phyloP scores from a whole-genome alignment of 148 eudicot genomes.

The Rhododendron griersonianum region DNA sequence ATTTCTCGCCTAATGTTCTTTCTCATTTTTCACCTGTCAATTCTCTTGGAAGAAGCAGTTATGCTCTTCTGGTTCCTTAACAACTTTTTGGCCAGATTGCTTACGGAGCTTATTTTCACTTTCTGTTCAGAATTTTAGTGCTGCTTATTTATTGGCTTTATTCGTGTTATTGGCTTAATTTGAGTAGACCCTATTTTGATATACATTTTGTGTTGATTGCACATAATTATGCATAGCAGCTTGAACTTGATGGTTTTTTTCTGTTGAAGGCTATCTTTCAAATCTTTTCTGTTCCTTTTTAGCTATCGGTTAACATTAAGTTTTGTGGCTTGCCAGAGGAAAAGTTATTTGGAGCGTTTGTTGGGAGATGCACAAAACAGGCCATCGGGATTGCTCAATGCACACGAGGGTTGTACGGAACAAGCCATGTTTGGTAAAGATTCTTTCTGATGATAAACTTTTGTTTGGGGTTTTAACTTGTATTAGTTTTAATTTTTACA shows the following conservation, averaged over 20 bases:
- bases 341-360: constrained; percentile 36
- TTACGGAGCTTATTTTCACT: background rate
- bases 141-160: background rate
- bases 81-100: background rate
- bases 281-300: background rate
- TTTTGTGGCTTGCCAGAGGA: constrained; percentile 36
- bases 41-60: background rate
- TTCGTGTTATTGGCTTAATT: background rate
- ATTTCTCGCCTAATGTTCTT: background rate
- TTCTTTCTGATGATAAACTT: background rate
- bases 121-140: background rate
- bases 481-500: background rate
- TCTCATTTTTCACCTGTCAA: background rate
- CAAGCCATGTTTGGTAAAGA: constrained; percentile 19
- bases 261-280: background rate
- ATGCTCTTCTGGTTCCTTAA: constrained; percentile 3
- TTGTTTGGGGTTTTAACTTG: constrained; percentile 7
- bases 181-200: background rate
- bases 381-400: constrained; percentile 18
- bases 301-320: background rate
- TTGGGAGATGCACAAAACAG: constrained; percentile 24
- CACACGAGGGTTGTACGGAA: constrained; percentile 19
- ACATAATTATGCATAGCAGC: background rate
- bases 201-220: background rate
- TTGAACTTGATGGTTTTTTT: background rate